Evolutionary conservation across 2,329 filamentous ascomycete species (phyloP), one percentile per base, ranked within the genome.

Genomic region (Cladophialophora chaetospira): DNA sequence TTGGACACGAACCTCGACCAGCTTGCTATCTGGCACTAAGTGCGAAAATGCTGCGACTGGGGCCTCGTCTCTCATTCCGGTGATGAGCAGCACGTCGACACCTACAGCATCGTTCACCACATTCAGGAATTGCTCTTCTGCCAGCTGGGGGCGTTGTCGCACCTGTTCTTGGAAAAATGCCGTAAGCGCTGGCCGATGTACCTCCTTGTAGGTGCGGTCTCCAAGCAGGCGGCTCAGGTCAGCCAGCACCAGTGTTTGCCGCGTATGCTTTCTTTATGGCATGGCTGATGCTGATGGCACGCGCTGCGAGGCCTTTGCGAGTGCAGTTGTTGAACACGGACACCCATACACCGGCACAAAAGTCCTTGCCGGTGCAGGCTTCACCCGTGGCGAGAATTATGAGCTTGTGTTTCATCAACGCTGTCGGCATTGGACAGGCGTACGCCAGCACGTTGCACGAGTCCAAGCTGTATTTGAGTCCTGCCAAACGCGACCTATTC

Each of bases 121-220:
- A 21, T 73, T 57, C 36, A 80, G 50, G 58, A 85, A 85, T 64
- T 81, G 74, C 53, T 82, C 75, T 61, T 81, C 69, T 60, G 70
- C 79, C 13, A 86, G 70, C 35, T 45, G 62, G 58, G 81, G 80
- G 38, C 72, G 71, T 64, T 72, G 57, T 25, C 43, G 63, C 35
- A 80, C 64, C 65, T 82, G 78, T 0, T 67, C 56, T 43, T 77
- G 63, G 69, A 77, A 87, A 58, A 82, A 86, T 1, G 49, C 58
- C 1, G 78, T 82, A 69, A 87, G 68, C 0, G 73, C 73, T 65
- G 71, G 53, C 31, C 83, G 78, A 61, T 87, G 82, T 55, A 81
- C 64, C 70, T 87, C 84, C 66, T 87, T 87, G 70, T 86, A 88
- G 23, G 58, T 70, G 55, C 83, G 83, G 58, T 87, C 78, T 0